A percentile compares a stretch with the other conserved stretches of the same genome.
Conservation (phyloP, 257 asterid genomes). For the Cynanchum wilfordii region DNA sequence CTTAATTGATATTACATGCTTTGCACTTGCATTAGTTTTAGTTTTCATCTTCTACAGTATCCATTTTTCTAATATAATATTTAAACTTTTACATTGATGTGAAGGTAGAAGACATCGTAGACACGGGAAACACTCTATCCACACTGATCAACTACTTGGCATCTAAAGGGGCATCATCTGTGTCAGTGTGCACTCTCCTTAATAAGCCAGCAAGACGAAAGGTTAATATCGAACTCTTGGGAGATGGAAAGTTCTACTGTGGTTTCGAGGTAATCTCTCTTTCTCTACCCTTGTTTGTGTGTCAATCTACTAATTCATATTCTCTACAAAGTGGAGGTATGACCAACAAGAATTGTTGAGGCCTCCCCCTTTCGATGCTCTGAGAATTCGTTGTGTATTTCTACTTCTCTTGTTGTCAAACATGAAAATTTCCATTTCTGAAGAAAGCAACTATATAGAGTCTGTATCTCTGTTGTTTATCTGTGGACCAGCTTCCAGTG, state of each 20-base stretch:
- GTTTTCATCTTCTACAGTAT: background rate
- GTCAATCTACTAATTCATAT: background rate
- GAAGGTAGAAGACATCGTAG: constrained; percentile 94
- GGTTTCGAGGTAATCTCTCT: constrained; percentile 70
- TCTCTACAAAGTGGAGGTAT: background rate
- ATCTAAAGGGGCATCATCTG: constrained; percentile 70
- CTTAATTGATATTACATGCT: background rate
- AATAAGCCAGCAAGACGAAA: constrained; percentile 68
- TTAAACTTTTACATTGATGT: background rate
- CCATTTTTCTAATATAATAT: background rate
- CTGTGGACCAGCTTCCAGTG: too few species aligned
- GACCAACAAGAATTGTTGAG: background rate
- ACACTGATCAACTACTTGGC: constrained; percentile 68
- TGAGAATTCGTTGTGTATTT: background rate
- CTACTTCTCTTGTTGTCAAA: background rate
- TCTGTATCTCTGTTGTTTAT: background rate
- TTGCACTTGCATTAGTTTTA: background rate
- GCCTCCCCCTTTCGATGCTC: background rate
- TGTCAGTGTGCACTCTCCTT: constrained; percentile 81
- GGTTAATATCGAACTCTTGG: constrained; percentile 57
- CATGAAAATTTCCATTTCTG: background rate
- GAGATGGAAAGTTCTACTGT: constrained; percentile 74
- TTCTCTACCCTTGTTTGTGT: constrained; percentile 18
- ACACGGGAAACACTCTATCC: constrained; percentile 72
- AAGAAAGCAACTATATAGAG: background rate